Evolutionary conservation across 1,284 basidiomycete species (phyloP).

Genomic region (Dichomitus squalens): DNA sequence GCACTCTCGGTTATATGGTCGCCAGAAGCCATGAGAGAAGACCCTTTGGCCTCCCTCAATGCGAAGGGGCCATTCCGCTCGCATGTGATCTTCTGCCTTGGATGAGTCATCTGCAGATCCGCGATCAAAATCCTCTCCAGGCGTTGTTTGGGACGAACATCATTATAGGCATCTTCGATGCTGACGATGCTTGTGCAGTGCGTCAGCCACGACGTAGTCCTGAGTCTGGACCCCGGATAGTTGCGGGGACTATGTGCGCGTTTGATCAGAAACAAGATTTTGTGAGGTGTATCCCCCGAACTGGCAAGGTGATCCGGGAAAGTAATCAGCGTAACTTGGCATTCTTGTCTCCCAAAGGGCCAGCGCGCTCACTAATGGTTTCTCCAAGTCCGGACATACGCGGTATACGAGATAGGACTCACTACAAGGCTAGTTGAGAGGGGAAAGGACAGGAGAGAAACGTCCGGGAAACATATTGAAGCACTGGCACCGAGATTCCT

Average conservation of each 20-base stretch:
- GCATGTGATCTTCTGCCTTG: not conserved
- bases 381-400: not conserved
- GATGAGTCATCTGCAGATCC: not conserved
- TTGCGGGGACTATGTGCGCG: not conserved
- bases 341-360: no score
- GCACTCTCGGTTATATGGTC: not conserved
- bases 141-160: constrained; percentile 1
- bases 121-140: not conserved
- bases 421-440: not conserved
- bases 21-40: not conserved
- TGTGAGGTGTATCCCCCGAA: not conserved
- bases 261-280: not conserved
- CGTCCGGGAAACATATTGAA: not conserved
- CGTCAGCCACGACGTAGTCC: not conserved
- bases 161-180: not conserved
- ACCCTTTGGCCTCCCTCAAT: not conserved
- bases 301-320: not conserved
- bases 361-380: not conserved
- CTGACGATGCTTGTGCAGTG: not conserved
- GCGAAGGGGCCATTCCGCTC: not conserved
- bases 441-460: not conserved
- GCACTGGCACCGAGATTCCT: no score
- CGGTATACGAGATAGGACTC: no score
- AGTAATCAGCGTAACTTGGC: no score
- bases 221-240: not conserved